Base-by-base conservation (phyloP, 1,284 basidiomycete species). In the Ustilago cynodontis region DNA sequence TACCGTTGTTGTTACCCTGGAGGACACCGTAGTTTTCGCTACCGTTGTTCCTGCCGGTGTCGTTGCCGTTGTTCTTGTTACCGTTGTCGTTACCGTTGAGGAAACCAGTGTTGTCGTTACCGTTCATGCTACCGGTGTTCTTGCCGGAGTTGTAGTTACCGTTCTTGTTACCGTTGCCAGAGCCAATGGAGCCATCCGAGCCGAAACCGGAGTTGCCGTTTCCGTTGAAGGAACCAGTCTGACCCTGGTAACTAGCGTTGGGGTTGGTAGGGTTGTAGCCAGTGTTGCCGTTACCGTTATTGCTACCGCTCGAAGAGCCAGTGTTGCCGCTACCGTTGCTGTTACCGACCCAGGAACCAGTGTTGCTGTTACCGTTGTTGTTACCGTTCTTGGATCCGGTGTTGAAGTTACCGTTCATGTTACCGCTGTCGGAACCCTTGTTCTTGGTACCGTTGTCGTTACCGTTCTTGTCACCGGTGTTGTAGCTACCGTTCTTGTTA, bases 1-100 rank as follows among this genome's bases (percentile, higher is more conserved):
- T 57, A 16, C 55, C 55, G 55, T 57, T 57, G 28, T n/a, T 11
- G 55, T 57, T 57, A 3, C 55, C 55, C 41, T 11, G 43, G n/a
- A 28, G 18, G 7, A 41, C 43, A 33, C 55, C 58, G 9, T 11
- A 16, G 58, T 59, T 59, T n/a, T 7, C 26, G 33, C 35, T 51
- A 24, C 58, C 58, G 24, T 43, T 41, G 24, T 56, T 18, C 5
- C 22, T 10, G 14, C 37, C 54, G 2, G 31, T 26, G 33, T 28
- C 22, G 41, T 45, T 18, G 41, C 55, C 55, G 18, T 13, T 39
- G 47, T 59, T 51, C 35, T 20, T 20, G 49, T 51, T 39, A 26
- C 58, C 47, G 58, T 59, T 59, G 5, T 33, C 2, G 55, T 57
- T 57, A 11, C 55, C 55, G 41, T 47, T 59, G 33, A 14, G 9